These are phyloP conservation scores for Diutina rugosa DNA, from an alignment of 1,139 yeast species.

Conservation along the genomic window DNA sequence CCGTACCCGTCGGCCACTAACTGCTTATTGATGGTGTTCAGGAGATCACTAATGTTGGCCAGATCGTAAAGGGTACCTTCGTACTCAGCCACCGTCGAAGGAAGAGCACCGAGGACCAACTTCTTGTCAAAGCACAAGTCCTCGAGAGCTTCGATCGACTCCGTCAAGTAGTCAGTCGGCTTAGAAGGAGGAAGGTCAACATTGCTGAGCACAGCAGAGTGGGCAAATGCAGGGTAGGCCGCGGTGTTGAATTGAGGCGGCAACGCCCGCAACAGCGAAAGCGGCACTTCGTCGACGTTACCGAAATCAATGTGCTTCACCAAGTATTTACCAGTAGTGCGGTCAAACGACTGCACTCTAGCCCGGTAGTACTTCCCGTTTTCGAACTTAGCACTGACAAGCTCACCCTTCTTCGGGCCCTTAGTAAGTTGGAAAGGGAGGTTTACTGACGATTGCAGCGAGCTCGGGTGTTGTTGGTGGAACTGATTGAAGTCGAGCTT, in stretches of 20 bases:
- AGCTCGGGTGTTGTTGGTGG: slow-evolving; percentile 27
- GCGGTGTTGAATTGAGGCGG: slow-evolving; percentile 37
- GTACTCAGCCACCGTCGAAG: slow-evolving; percentile 27
- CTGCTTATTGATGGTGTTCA: slow-evolving; percentile 51
- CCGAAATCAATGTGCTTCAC: slow-evolving; percentile 62
- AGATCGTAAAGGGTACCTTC: slow-evolving; percentile 52
- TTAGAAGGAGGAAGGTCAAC: slow-evolving; percentile 47
- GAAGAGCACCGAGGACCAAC: slow-evolving; percentile 45
- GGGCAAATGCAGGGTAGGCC: slow-evolving; percentile 43
- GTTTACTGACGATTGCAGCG: slow-evolving; percentile 24
- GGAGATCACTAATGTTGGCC: slow-evolving; percentile 37
- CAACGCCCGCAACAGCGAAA: slow-evolving; percentile 36
- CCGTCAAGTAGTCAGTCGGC: slow-evolving; percentile 47
- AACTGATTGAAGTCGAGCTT: slow-evolving; percentile 34
- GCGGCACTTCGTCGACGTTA: slow-evolving; percentile 35
- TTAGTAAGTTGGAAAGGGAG: slow-evolving; percentile 32
- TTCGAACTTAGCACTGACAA: slow-evolving; percentile 46
- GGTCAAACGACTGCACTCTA: slow-evolving; percentile 37
- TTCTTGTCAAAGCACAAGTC: slow-evolving; percentile 42
- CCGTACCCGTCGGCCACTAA: slow-evolving; percentile 57
- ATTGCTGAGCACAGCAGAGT: slow-evolving; percentile 40
- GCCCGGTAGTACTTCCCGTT: slow-evolving; percentile 54
- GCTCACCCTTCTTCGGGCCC: slow-evolving; percentile 43
- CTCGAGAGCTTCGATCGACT: slow-evolving; percentile 45
- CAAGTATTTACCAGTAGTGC: slow-evolving; percentile 28